Conservation (phyloP, 2,329 filamentous ascomycete genomes). For the Pseudogymnoascus sp. region DNA sequence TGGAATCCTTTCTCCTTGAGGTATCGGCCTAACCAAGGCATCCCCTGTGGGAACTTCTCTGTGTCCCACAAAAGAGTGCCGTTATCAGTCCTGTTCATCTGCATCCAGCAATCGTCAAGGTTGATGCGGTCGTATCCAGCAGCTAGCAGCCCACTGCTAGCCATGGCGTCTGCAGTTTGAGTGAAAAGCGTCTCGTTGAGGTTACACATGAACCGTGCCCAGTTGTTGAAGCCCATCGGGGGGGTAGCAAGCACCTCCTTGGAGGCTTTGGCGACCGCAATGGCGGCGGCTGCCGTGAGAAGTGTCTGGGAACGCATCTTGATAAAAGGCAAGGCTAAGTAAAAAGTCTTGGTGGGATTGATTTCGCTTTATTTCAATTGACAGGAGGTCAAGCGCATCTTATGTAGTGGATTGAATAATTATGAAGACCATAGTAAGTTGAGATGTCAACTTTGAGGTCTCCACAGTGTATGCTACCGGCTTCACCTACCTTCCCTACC, state of each 20-base stretch:
- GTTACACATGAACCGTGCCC: constrained; percentile 37
- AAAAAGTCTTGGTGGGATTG: neutral
- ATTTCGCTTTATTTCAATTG: neutral
- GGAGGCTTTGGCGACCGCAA: neutral
- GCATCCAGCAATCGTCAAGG: constrained; percentile 52
- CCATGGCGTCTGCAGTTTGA: constrained; percentile 36
- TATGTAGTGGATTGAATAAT: neutral
- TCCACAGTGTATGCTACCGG: neutral
- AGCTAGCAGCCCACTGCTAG: constrained; percentile 31
- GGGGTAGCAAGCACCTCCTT: constrained; percentile 22
- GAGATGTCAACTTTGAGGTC: neutral
- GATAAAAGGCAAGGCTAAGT: neutral
- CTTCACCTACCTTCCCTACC: neutral
- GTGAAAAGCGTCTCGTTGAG: constrained; percentile 38
- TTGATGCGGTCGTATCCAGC: constrained; percentile 47
- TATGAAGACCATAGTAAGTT: neutral
- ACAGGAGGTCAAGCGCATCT: neutral
- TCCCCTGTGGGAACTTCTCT: constrained; percentile 47
- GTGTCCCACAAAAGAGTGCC: constrained; percentile 36
- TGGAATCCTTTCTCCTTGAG: constrained; percentile 49
- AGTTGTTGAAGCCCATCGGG: constrained; percentile 44
- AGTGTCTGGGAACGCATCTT: neutral
- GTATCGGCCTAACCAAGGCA: constrained; percentile 41
- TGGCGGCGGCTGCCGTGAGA: neutral
- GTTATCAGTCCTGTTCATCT: constrained; percentile 34